Base-by-base conservation (phyloP, 2,329 filamentous ascomycete species). In the Pseudodiploospora longispora region DNA sequence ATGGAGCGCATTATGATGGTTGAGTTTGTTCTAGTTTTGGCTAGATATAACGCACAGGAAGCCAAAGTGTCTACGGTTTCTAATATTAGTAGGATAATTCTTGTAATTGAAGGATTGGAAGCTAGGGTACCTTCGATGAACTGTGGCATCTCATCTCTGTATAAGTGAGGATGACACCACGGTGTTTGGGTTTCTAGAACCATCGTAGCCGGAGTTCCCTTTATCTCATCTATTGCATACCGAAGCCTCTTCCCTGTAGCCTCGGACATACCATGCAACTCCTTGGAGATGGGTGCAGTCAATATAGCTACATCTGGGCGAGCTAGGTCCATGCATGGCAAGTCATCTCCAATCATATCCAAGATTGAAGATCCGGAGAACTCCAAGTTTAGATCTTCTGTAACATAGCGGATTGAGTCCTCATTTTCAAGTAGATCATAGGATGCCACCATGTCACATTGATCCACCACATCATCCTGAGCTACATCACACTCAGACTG, bases 121-220 rank as follows among this genome's bases (percentile, higher is more conserved):
- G n/a, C 9, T 35, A 19, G 37, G 47, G 36, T 49, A 69, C 71
- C 74, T 62, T 77, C 69, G 52, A 80, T 68, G 1, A 57, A 62
- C 30, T 59, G 59, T 1, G 76, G 76, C 72, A 79, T 76, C 6
- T 55, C 44, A 2, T 71, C 63, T n/a, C 61, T 60, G 47, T 76
- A 79, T 0, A 80, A 59, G n/a, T 61, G 55, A 0, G 62, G 61
- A 49, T 80, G 76, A 30, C 63, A 69, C 76, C 76, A 80, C 0
- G 73, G 72, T 0, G 73, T 75, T 40, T 68, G 59, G 10, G 65
- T 73, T 38, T 71, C 64, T 6, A 65, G 47, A 0, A 78, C 67
- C 68, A 79, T 74, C 38, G 49, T 65, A n/a, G 47, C 47, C 1
- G 69, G 68, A 1, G 75, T 68, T 43, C 71, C 66, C 37, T 72